Evolutionary conservation across 2,329 filamentous ascomycete genomes (phyloP).

Genomic region (Endothia cerciana): DNA sequence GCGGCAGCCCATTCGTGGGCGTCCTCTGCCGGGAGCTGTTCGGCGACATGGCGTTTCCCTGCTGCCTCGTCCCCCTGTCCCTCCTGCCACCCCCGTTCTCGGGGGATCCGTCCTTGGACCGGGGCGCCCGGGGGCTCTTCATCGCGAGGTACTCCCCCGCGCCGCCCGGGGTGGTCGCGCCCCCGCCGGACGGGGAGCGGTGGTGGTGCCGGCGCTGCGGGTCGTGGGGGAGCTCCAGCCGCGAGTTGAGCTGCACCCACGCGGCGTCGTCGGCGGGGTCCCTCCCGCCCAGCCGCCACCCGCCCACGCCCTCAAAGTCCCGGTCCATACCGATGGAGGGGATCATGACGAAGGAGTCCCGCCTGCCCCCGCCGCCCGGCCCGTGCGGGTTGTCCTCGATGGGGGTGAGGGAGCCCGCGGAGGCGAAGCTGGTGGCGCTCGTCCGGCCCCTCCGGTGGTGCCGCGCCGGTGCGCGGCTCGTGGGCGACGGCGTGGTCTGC

Average conservation of each 20-base stretch:
- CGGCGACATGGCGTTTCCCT: slow-evolving; percentile 39
- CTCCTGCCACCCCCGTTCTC: slow-evolving; percentile 34
- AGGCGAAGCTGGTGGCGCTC: slow-evolving; percentile 37
- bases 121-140: slow-evolving; percentile 40
- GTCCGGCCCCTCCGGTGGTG: slow-evolving; percentile 32
- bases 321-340: slow-evolving; percentile 55
- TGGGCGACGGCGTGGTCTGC: slow-evolving; percentile 20
- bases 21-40: slow-evolving; percentile 56
- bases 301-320: slow-evolving; percentile 64
- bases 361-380: slow-evolving; percentile 26
- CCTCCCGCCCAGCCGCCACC: slow-evolving; percentile 57
- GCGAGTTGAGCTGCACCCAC: slow-evolving; percentile 58
- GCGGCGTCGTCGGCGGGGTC: slow-evolving; percentile 46
- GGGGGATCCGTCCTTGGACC: slow-evolving; percentile 36
- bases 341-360: slow-evolving; percentile 38
- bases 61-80: slow-evolving; percentile 30
- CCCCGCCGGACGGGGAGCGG: slow-evolving; percentile 46
- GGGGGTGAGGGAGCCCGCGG: slow-evolving; percentile 37
- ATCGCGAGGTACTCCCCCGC: slow-evolving; percentile 49
- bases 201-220: slow-evolving; percentile 47
- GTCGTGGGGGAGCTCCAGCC: slow-evolving; percentile 53
- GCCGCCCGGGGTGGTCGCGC: slow-evolving; percentile 44
- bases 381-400: slow-evolving; percentile 39
- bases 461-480: slow-evolving; percentile 14
- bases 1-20: slow-evolving; percentile 41